A percentile compares a stretch with the other conserved stretches of the same genome.
phyloP scores from a whole-genome alignment of 495 filamentous ascomycete genomes.

The Friedmanniomyces endolithicus region DNA sequence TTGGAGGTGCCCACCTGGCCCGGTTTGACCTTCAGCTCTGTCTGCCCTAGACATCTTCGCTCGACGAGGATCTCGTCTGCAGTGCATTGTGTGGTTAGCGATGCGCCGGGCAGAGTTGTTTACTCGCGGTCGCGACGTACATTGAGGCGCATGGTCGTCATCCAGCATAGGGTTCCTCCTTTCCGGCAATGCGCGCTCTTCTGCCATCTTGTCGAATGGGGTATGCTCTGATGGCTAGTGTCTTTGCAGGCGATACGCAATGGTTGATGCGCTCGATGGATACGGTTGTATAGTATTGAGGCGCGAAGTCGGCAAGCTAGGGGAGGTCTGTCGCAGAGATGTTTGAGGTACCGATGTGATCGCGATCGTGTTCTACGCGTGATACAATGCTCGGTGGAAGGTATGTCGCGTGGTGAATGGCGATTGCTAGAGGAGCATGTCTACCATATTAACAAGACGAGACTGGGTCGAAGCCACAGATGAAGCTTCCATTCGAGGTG shows the following conservation, averaged over 20 bases:
- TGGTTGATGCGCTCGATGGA: not conserved
- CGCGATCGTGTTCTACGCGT: not conserved
- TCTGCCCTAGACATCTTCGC: conserved; percentile 82
- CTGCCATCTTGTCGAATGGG: conserved; percentile 36
- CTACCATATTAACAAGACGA: not conserved
- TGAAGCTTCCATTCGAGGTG: not conserved
- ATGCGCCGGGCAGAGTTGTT: conserved; percentile 1
- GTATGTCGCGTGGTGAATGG: not conserved
- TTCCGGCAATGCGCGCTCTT: conserved; percentile 50
- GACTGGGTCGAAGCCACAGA: too few relatives aligned
- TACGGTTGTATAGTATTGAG: not conserved
- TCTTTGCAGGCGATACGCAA: not conserved
- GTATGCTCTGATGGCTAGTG: not conserved
- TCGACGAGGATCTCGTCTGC: conserved; percentile 71
- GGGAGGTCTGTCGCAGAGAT: not conserved
- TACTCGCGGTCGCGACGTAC: conserved; percentile 34
- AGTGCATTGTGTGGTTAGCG: conserved; percentile 27
- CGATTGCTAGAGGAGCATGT: not conserved
- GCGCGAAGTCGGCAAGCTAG: not conserved
- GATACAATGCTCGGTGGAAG: not conserved
- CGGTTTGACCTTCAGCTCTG: conserved; percentile 70
- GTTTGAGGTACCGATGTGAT: not conserved
- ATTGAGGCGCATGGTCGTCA: conserved; percentile 52
- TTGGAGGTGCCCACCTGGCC: conserved; percentile 50
- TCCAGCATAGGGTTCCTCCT: conserved; percentile 65